Evolutionary conservation across 805 yeast species (phyloP).

Genomic region (Myxozyma neglecta): DNA sequence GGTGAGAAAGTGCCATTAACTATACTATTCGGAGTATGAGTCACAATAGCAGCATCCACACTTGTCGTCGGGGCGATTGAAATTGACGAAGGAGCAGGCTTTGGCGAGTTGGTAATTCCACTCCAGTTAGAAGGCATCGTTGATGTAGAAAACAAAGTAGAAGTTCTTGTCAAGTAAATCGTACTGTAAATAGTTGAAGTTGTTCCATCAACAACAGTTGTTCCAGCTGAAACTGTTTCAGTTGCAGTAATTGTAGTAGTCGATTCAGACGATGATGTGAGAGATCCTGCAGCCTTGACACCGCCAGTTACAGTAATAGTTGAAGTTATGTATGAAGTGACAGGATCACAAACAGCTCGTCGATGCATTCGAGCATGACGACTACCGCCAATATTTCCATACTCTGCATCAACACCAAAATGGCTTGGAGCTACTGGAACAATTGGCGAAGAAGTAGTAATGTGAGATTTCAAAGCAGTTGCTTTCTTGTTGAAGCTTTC

Average conservation of each 20-base stretch:
- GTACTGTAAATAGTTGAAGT: constrained; percentile 5
- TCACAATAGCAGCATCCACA: background rate
- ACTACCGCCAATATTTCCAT: background rate
- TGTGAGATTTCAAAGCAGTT: background rate
- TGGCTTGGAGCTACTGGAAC: background rate
- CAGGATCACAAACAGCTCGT: constrained; percentile 8
- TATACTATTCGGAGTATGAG: no score
- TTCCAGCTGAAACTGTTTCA: background rate
- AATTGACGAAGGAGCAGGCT: background rate
- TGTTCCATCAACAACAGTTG: constrained; percentile 1
- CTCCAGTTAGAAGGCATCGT: constrained; percentile 1
- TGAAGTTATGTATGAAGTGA: background rate
- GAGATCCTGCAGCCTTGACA: background rate
- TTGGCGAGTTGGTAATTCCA: background rate
- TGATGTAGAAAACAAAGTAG: background rate
- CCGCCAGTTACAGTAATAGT: constrained; percentile 2
- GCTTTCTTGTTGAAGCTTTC: background rate
- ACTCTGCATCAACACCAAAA: background rate
- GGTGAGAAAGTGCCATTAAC: no score
- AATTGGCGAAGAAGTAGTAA: background rate
- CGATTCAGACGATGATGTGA: background rate
- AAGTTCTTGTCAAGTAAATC: background rate
- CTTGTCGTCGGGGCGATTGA: background rate
- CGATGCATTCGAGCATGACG: constrained; percentile 9
- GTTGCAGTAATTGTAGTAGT: background rate